Evolutionary conservation across 2,329 filamentous ascomycete genomes (phyloP), one percentile per base, ranked within the genome.

Genomic region (Cladosporium sphaerospermum): DNA sequence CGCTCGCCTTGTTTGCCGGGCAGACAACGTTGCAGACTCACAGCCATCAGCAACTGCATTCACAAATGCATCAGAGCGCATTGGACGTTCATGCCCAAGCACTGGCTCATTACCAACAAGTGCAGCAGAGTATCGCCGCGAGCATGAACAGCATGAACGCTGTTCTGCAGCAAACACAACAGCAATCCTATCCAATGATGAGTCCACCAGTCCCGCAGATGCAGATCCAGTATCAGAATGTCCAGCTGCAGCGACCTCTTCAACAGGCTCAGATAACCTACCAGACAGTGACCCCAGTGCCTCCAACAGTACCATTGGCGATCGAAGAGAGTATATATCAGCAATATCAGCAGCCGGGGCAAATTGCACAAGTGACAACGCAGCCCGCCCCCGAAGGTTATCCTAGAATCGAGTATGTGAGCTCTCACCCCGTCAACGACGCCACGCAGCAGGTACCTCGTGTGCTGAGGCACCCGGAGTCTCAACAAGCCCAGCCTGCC

Each of bases 11-110:
- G 23, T 13, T 14, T 45, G 43, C 14, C 28, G n/a, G n/a, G 23
- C 31, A 32, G 43, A 14, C 48, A 5, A 40, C 34, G 41, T 16
- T 46, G 44, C 51, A 47, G 10, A 7, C 11, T 18, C 36, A 6
- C 7, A 33, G 36, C 16, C 51, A 52, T 37, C 50, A 37, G 6
- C 28, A 46, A 23, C 5, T 47, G 23, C 51, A 53, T 5, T 37
- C 46, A 34, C 43, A 46, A 36, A 41, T 53, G 51, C 36, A 46
- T 10, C 47, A 51, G 11, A 51, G 36, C 7, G 47, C 39, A 13
- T 10, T 37, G 16, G 19, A 19, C 16, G 18, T 41, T 8, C 16
- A 37, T 33, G 33, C 45, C 28, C 42, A 52, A n/a, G 50, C 50
- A 7, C 8, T 52, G n/a, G 41, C 50, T 6, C 19, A 19, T 23